Base-by-base conservation (phyloP, 2,329 filamentous ascomycete genomes). In the Podosphaera fusca region DNA sequence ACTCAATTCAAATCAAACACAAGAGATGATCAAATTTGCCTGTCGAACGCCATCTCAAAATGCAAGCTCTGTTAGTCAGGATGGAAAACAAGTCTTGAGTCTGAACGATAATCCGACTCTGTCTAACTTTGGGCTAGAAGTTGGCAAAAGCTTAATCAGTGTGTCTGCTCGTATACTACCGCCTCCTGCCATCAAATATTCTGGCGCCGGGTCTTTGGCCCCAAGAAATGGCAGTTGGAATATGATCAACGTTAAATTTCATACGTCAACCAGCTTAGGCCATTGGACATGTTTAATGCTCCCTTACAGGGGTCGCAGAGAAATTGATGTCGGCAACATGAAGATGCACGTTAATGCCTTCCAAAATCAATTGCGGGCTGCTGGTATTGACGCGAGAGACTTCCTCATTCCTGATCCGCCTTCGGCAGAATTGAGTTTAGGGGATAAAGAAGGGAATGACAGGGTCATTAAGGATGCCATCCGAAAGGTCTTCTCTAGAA, bases 11-110 rank as follows among this genome's bases (percentile, higher is more conserved):
- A 66, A 71, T 0, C 82, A 88, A 64, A 84, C 82, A 0, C 72
- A 75, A 0, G 64, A 70, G 1, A 88, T 90, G 84, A 78, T 89
- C 45, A 69, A 70, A 1, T 85, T 86, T 65, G 82, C 85, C 1
- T 84, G 82, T 58, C 77, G 82, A 2, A 69, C 70, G 0, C 84
- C 85, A 0, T 73, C 74, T 1, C 69, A 73, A 7, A 90, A 89
- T 59, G 84, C 82, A 0, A 64, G 72, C 1, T 82, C 80, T 0
- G 82, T 89, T 62, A 73, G 74, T 1, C 73, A 67, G 0, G 71
- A 74, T 4, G 81, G 77, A 2, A 72, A 80, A 12, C 59, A 70
- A n/a, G 69, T 78, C 4, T 71, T 89, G 33, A 74, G 75, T 2
- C 72, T 86, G 2, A 49, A 49, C 29, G 55, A 42, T 31, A 60